A percentile compares a stretch with the other conserved stretches of the same genome.
These are phyloP conservation scores for Cystofilobasidium bisporidii DNA, from an alignment of 768 basidiomycete genomes.

Conservation along the genomic window DNA sequence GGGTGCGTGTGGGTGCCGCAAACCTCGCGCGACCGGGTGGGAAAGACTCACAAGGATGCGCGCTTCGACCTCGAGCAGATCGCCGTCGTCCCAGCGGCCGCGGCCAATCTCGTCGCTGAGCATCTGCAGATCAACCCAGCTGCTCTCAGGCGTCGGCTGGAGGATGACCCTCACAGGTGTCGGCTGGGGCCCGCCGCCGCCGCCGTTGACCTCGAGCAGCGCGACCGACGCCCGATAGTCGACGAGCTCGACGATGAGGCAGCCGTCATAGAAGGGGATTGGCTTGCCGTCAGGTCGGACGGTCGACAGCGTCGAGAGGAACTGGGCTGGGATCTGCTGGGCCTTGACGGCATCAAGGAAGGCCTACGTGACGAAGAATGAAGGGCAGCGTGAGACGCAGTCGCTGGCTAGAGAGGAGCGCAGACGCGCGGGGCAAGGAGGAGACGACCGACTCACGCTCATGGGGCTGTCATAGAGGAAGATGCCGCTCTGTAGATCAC, in stretches of 20 bases:
- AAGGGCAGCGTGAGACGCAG: not conserved
- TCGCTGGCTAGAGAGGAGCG: no score
- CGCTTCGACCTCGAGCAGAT: constrained; percentile 41
- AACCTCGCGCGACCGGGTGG: no score
- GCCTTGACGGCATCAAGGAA: constrained; percentile 43
- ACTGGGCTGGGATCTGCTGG: constrained; percentile 40
- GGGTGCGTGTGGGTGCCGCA: no score
- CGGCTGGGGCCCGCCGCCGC: constrained; percentile 32
- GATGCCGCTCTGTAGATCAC: constrained; percentile 36
- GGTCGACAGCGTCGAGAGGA: constrained; percentile 40
- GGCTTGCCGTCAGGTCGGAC: constrained; percentile 35
- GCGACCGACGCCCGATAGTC: constrained; percentile 37
- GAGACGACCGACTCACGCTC: constrained; percentile 33
- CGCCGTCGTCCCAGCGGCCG: constrained; percentile 37
- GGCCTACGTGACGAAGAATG: constrained; percentile 30
- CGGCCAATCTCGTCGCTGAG: constrained; percentile 30
- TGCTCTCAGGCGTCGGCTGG: constrained; percentile 35
- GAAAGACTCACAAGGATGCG: constrained; percentile 41
- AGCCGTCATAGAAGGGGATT: constrained; percentile 37
- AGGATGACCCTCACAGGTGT: constrained; percentile 34
- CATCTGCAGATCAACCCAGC: constrained; percentile 36
- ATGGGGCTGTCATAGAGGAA: constrained; percentile 43
- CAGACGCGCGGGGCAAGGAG: no score
- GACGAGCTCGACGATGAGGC: constrained; percentile 44
- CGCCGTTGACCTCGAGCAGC: constrained; percentile 4